Evolutionary conservation across 805 yeast genomes (phyloP).

Genomic region (Barnettozyma salicaria): DNA sequence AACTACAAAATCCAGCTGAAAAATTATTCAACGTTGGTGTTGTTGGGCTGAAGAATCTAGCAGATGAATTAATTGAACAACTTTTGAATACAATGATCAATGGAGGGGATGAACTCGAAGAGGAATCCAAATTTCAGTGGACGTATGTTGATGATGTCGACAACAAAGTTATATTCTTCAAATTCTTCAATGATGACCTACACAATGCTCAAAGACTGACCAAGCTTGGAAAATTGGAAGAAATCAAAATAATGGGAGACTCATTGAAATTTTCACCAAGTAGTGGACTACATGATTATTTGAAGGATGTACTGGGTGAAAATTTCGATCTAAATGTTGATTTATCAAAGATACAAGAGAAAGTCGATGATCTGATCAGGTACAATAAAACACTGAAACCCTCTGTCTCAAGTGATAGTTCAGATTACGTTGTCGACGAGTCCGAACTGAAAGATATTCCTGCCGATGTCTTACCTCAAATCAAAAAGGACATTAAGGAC

Average conservation of each 20-base stretch:
- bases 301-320: constrained; percentile 6
- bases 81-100: constrained; percentile 24
- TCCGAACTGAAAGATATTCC: constrained; percentile 55
- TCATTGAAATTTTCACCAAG: constrained; percentile 4
- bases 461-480: constrained; percentile 42
- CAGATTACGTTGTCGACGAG: constrained; percentile 48
- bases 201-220: constrained; percentile 2
- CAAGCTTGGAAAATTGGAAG: neutral
- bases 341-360: neutral
- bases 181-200: constrained; percentile 20
- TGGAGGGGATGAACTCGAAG: constrained; percentile 3
- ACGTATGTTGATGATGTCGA: constrained; percentile 33
- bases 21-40: constrained; percentile 33
- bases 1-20: constrained; percentile 31
- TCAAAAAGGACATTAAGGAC: constrained; percentile 46
- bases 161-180: constrained; percentile 29
- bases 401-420: neutral
- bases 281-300: neutral
- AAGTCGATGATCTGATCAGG: constrained; percentile 5
- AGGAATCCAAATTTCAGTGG: constrained; percentile 28
- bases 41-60: constrained; percentile 31
- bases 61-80: constrained; percentile 29
- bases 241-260: neutral
- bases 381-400: constrained; percentile 1
- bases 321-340: neutral